A percentile compares a stretch with the other conserved stretches of the same genome.
phyloP scores from a whole-genome alignment of 169 alveolate genomes.

The Perkinsus olseni region DNA sequence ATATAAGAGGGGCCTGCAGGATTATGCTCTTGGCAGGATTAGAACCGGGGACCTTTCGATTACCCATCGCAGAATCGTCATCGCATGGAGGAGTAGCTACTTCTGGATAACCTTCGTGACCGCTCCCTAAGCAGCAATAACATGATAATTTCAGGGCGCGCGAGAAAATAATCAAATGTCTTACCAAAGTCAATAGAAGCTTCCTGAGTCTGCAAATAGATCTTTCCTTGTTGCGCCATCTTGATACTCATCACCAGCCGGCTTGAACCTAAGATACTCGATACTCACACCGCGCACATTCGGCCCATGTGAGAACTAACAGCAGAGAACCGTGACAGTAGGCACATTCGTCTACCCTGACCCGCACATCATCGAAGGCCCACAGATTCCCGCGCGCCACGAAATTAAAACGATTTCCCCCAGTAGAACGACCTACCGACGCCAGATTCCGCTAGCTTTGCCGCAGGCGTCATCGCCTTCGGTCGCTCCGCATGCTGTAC shows the following conservation, averaged over 20 bases:
- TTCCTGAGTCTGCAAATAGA: not conserved
- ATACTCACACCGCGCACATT: too few relatives aligned
- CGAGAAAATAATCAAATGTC: not conserved
- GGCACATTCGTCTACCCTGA: too few relatives aligned
- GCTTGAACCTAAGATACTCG: not conserved
- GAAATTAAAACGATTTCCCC: too few relatives aligned
- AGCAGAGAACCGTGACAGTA: too few relatives aligned
- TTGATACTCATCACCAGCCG: not conserved
- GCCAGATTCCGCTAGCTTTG: not conserved
- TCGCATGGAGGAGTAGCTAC: not conserved
- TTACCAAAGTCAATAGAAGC: not conserved
- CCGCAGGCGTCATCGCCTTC: not conserved
- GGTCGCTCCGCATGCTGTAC: not conserved
- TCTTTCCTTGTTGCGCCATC: not conserved
- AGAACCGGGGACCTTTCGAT: not conserved
- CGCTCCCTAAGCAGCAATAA: too few relatives aligned
- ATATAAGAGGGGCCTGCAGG: not conserved
- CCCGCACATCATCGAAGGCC: too few relatives aligned
- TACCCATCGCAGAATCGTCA: not conserved
- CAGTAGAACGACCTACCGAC: not conserved
- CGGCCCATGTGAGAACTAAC: too few relatives aligned
- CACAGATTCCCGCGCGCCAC: too few relatives aligned
- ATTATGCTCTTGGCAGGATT: not conserved
- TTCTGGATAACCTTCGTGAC: not conserved
- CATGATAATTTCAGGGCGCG: not conserved